Percentiles rank a stretch among this genome's conserved stretches.
phyloP scores from a whole-genome alignment of 805 yeast species.

The Candida manassasensis region DNA sequence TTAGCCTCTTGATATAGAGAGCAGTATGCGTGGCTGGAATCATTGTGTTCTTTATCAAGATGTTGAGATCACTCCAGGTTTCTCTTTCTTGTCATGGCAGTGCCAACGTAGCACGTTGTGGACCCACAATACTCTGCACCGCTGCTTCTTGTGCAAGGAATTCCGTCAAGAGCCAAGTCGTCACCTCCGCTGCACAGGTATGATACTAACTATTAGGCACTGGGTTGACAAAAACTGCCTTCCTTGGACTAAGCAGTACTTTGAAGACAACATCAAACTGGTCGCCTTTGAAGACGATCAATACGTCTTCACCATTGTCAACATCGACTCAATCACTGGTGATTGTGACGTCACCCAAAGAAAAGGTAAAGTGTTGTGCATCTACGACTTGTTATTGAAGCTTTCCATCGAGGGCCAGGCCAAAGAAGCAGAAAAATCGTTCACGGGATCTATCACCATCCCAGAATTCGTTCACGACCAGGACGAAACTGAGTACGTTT shows the following conservation, averaged over 20 bases:
- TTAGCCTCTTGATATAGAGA: too few relatives aligned
- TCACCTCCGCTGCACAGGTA: too few relatives aligned
- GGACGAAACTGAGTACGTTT: conserved; percentile 57
- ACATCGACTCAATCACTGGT: conserved; percentile 47
- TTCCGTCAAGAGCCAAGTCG: too few relatives aligned
- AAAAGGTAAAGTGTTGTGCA: conserved; percentile 75
- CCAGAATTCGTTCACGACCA: conserved; percentile 79
- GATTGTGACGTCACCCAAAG: conserved; percentile 83
- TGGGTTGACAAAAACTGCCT: conserved; percentile 69
- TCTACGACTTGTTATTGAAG: conserved; percentile 59
- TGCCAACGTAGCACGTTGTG: too few relatives aligned
- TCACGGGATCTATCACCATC: conserved; percentile 43
- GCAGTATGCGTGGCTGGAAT: too few relatives aligned
- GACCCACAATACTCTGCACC: too few relatives aligned
- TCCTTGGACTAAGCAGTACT: conserved; percentile 56
- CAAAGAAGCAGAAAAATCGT: conserved; percentile 27
- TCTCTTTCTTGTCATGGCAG: too few relatives aligned
- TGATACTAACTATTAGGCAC: conserved; percentile 44
- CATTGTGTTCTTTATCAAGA: too few relatives aligned
- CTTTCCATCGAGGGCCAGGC: conserved; percentile 41
- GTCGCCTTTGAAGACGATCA: conserved; percentile 22
- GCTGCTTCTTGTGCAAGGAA: too few relatives aligned
- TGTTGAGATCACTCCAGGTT: too few relatives aligned
- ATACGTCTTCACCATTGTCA: conserved; percentile 25
- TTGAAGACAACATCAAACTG: conserved; percentile 34